Conservation (phyloP, 1,139 yeast genomes). For the Torulaspora pretoriensis region DNA sequence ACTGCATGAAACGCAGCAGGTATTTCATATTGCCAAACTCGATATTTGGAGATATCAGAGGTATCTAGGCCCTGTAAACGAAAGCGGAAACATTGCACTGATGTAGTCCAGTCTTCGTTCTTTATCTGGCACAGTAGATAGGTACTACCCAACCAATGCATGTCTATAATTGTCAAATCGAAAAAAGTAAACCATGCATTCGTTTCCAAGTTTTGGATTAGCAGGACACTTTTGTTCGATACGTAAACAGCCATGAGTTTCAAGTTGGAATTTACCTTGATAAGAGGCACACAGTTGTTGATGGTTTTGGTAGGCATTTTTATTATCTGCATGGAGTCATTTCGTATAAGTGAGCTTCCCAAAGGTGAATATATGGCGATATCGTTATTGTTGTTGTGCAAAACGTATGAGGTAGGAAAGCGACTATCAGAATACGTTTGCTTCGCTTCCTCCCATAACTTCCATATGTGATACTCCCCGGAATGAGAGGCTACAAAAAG, state of each 20-base stretch:
- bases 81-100: constrained; percentile 28
- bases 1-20: constrained; percentile 16
- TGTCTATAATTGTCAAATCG: constrained; percentile 25
- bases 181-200: constrained; percentile 30
- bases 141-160: constrained; percentile 35
- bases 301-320: constrained; percentile 33
- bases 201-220: constrained; percentile 30
- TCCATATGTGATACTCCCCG: constrained; percentile 31
- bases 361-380: constrained; percentile 30
- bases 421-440: constrained; percentile 26
- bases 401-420: constrained; percentile 20
- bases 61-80: constrained; percentile 23
- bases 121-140: constrained; percentile 30
- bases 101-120: constrained; percentile 23
- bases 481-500: constrained; percentile 22
- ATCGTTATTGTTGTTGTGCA: constrained; percentile 28
- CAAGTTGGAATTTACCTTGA: constrained; percentile 25
- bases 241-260: constrained; percentile 30
- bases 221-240: constrained; percentile 31
- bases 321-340: constrained; percentile 24
- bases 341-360: constrained; percentile 22
- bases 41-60: constrained; percentile 22
- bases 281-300: constrained; percentile 29
- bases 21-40: constrained; percentile 30
- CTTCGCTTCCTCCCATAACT: constrained; percentile 29